Conservation (phyloP, 768 basidiomycete genomes). For the Lactifluus piperatus region DNA sequence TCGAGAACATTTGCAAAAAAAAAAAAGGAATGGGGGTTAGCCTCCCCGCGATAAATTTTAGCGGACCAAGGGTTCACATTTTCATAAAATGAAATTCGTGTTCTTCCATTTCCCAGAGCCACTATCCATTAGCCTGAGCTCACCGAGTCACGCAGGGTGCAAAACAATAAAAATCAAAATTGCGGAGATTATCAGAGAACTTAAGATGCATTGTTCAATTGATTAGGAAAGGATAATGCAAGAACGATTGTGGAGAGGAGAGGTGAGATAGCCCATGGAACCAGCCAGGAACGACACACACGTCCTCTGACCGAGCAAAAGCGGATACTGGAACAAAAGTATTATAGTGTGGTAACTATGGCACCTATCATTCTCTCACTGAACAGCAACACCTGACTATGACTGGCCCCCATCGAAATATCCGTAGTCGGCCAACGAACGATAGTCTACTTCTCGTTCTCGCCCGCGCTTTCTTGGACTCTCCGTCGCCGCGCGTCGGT, state of each 20-base stretch:
- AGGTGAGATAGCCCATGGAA: neutral
- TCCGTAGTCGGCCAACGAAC: slow-evolving; percentile 1
- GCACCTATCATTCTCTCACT: neutral
- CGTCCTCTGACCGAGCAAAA: neutral
- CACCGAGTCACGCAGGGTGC: neutral
- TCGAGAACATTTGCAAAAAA: neutral
- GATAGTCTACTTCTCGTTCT: slow-evolving; percentile 8
- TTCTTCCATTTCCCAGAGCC: neutral
- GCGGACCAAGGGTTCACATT: neutral
- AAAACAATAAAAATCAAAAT: neutral
- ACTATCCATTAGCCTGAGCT: neutral
- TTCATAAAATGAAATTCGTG: neutral
- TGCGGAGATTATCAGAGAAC: neutral
- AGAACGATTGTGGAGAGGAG: neutral
- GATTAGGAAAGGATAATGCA: neutral
- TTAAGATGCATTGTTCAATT: slow-evolving; percentile 1
- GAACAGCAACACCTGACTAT: neutral
- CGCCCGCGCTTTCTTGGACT: neutral
- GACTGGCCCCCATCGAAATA: neutral
- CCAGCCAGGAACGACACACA: neutral
- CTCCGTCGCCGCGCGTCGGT: slow-evolving; percentile 10
- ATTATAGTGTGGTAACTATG: neutral
- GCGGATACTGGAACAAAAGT: neutral
- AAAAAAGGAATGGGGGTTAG: neutral
- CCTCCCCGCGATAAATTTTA: neutral